Base-by-base conservation (phyloP, 2,329 filamentous ascomycete species). In the Malbranchea zuffiana region DNA sequence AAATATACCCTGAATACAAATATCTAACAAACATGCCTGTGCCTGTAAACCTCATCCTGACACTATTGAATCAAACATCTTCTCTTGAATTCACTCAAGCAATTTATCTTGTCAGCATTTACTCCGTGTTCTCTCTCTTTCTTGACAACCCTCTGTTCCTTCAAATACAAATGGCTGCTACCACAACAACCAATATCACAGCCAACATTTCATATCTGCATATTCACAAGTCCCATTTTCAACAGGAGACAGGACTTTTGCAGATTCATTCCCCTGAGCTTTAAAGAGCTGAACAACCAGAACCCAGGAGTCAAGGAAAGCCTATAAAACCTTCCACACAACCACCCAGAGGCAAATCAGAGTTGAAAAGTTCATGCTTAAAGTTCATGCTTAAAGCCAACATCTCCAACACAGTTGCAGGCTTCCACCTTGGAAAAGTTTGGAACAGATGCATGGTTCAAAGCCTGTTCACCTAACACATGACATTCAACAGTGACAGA, bases 191-290 rank as follows among this genome's bases (percentile, higher is more conserved):
- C n/a, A n/a, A n/a, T n/a, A n/a, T n/a, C n/a, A n/a, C n/a, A n/a
- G n/a, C 30, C 35, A 16, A 29, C 35, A 8, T 15, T 30, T 2
- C 16, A 31, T 32, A 31, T 37, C 13, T 24, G 28, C 13, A 16
- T 37, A 10, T 15, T 27, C 6, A 27, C 35, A 24, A 37, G 27
- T 24, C 35, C 35, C 7, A 23, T 37, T 7, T 37, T 29, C 16
- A 37, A 37, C n/a, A 20, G 28, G 5, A 17, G 6, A 31, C 5
- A 31, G 11, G 28, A 31, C 28, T 31, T 31, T 17, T 10, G 6
- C 6, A 17, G 28, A 16, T 31, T 8, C 13, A 17, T 31, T 6
- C 28, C 28, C n/a, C 15, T 31, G 8, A 5, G 16, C 15, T 31
- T 7, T 17, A 31, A 31, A 12, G 15, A 7, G 5, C 6, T 16